Conservation (phyloP, 1,139 yeast species). For the Pichia sp. region DNA sequence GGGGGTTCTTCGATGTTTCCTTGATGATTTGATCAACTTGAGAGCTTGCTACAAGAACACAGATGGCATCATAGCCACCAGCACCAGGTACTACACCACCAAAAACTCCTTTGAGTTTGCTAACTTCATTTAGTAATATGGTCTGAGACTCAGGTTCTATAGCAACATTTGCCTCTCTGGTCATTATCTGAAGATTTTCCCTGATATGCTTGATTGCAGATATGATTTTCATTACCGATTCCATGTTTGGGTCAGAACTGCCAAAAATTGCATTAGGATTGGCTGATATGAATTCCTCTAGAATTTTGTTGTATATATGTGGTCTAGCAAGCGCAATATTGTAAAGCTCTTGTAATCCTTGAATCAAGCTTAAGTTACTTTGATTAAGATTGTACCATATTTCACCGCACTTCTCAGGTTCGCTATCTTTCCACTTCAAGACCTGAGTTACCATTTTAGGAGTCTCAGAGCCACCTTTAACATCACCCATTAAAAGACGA, state of each 20-base stretch:
- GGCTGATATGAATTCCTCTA: conserved; percentile 20
- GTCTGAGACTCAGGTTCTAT: conserved; percentile 84
- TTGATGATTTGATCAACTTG: conserved; percentile 35
- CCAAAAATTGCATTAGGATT: conserved; percentile 8
- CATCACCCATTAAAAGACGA: conserved; percentile 83
- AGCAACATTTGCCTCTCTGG: conserved; percentile 67
- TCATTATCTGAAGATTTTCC: conserved; percentile 46
- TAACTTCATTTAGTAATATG: conserved; percentile 53
- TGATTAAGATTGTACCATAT: conserved; percentile 50
- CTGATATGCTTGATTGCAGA: conserved; percentile 45
- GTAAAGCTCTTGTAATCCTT: conserved; percentile 38
- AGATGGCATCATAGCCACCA: conserved; percentile 92
- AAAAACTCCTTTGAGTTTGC: conserved; percentile 57
- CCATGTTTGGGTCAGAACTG: background rate
- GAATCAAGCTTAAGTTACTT: conserved; percentile 54
- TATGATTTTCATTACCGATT: conserved; percentile 23
- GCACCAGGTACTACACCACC: conserved; percentile 99
- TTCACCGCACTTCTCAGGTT: conserved; percentile 43
- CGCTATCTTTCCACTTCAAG: conserved; percentile 53
- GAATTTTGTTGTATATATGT: conserved; percentile 23
- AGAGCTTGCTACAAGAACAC: conserved; percentile 53
- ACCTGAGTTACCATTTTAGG: conserved; percentile 82
- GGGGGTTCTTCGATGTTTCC: conserved; percentile 27
- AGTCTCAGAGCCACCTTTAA: conserved; percentile 86
- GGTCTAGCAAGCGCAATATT: conserved; percentile 27